These are phyloP conservation scores for Avena atlantica DNA, from an alignment of 176 grass and related monocot species.

Conservation along the genomic window DNA sequence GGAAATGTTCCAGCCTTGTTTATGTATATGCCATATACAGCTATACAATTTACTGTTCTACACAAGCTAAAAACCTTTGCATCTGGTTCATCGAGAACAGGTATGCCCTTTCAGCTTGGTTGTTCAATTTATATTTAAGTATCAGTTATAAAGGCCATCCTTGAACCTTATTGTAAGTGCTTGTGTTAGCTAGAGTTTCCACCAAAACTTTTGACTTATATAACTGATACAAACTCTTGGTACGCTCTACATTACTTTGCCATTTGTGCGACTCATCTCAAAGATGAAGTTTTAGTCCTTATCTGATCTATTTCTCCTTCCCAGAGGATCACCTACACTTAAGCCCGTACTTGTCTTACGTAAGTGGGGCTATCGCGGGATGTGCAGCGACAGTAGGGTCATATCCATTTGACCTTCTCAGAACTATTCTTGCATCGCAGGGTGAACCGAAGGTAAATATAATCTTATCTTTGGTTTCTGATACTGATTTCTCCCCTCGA, in stretches of 20 bases:
- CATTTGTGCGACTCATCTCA: slow-evolving; percentile 6
- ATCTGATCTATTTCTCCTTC: slow-evolving; percentile 42
- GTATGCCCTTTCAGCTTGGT: slow-evolving; percentile 43
- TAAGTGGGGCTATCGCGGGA: slow-evolving; percentile 95
- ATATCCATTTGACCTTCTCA: slow-evolving; percentile 97
- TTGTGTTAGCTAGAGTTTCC: not conserved
- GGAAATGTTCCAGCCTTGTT: slow-evolving; percentile 95
- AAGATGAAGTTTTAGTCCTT: not conserved
- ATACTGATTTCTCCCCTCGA: not conserved
- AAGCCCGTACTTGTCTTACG: slow-evolving; percentile 88
- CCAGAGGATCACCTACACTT: slow-evolving; percentile 93
- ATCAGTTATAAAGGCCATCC: slow-evolving; percentile 13
- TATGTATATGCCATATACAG: slow-evolving; percentile 98
- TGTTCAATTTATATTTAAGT: not conserved
- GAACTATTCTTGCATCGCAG: slow-evolving; percentile 99
- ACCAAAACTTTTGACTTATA: not conserved
- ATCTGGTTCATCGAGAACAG: slow-evolving; percentile 87
- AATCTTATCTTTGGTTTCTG: not conserved
- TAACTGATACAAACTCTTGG: not conserved
- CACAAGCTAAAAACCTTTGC: slow-evolving; percentile 95
- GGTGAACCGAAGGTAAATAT: slow-evolving; percentile 95
- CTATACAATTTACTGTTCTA: slow-evolving; percentile 96
- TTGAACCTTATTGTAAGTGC: slow-evolving; percentile 8
- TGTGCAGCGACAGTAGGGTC: slow-evolving; percentile 90
- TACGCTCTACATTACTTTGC: not conserved